A percentile compares a stretch with the other conserved stretches of the same genome.
phyloP scores from a whole-genome alignment of 1,284 basidiomycete genomes.

The Boletus sp. region DNA sequence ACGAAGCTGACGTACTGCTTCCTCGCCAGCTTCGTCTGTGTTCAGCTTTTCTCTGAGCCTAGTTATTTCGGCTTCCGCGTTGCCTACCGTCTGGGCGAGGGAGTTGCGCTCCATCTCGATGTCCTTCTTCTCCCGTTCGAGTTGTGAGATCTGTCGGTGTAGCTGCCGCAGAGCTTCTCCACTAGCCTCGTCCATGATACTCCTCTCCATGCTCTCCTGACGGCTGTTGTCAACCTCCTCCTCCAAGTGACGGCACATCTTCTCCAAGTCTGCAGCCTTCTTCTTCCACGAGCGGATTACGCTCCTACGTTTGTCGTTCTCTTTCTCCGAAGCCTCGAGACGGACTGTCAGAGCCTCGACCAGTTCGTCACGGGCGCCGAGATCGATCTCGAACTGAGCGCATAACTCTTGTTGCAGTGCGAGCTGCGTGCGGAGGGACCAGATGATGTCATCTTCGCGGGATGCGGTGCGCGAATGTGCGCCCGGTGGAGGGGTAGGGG shows the following conservation, averaged over 20 bases:
- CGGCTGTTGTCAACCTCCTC: slow-evolving; percentile 66
- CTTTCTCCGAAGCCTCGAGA: slow-evolving; percentile 52
- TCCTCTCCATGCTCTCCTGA: slow-evolving; percentile 65
- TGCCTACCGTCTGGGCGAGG: slow-evolving; percentile 16
- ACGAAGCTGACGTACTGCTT: slow-evolving; percentile 60
- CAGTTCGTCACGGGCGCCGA: slow-evolving; percentile 65
- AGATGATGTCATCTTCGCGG: slow-evolving; percentile 64
- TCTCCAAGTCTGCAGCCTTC: slow-evolving; percentile 67
- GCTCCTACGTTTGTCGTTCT: slow-evolving; percentile 52
- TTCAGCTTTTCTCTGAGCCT: slow-evolving; percentile 44
- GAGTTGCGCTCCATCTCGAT: slow-evolving; percentile 8
- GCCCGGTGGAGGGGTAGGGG: slow-evolving; percentile 55
- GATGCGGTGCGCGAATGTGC: slow-evolving; percentile 57
- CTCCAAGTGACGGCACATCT: slow-evolving; percentile 56
- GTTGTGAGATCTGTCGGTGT: slow-evolving; percentile 39
- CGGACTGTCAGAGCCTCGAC: slow-evolving; percentile 56
- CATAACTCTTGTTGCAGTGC: slow-evolving; percentile 66
- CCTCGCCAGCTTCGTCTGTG: slow-evolving; percentile 58
- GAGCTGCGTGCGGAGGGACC: slow-evolving; percentile 66
- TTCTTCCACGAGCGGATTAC: slow-evolving; percentile 62
- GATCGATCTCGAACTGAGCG: slow-evolving; percentile 68
- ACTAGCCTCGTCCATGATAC: slow-evolving; percentile 74
- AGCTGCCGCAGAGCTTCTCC: slow-evolving; percentile 63
- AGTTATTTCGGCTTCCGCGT: slow-evolving; percentile 40
- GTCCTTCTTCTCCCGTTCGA: slow-evolving; percentile 23